Conservation (phyloP, 169 alveolate genomes). For the Eimeria sp. region DNA sequence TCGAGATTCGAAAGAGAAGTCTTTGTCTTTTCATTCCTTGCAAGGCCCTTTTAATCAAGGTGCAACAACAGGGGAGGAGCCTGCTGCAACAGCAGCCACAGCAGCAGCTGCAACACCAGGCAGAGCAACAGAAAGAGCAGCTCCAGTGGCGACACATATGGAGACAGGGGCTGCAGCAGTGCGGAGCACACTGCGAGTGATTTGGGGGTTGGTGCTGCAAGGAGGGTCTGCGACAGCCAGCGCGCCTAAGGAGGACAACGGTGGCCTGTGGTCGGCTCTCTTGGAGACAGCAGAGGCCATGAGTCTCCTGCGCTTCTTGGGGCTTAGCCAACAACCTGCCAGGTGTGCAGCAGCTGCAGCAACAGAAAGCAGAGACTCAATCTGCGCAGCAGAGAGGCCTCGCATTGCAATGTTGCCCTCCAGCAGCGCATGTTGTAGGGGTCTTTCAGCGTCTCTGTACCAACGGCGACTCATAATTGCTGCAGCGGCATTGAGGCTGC, state of each 20-base stretch:
- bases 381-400: neutral
- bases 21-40: neutral
- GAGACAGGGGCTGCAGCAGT: neutral
- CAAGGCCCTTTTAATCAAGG: neutral
- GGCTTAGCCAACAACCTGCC: conserved; percentile 8
- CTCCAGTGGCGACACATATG: neutral
- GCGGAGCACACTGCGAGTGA: neutral
- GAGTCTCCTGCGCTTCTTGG: conserved; percentile 27
- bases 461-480: neutral
- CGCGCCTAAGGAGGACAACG: neutral
- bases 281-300: conserved; percentile 56
- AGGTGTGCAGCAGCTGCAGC: conserved; percentile 13
- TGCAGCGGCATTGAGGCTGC: conserved; percentile 5
- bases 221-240: neutral
- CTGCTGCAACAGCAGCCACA: conserved; percentile 6
- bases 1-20: neutral
- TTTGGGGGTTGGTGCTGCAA: neutral
- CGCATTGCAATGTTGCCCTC: neutral
- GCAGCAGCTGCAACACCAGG: neutral
- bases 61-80: neutral
- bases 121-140: neutral
- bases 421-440: neutral
- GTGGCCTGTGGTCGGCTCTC: conserved; percentile 45
- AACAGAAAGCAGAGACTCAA: neutral
- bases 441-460: neutral